A percentile compares a stretch with the other conserved stretches of the same genome.
These are phyloP conservation scores for Eucalyptus marginata DNA, from an alignment of 345 rosid species.

Conservation along the genomic window DNA sequence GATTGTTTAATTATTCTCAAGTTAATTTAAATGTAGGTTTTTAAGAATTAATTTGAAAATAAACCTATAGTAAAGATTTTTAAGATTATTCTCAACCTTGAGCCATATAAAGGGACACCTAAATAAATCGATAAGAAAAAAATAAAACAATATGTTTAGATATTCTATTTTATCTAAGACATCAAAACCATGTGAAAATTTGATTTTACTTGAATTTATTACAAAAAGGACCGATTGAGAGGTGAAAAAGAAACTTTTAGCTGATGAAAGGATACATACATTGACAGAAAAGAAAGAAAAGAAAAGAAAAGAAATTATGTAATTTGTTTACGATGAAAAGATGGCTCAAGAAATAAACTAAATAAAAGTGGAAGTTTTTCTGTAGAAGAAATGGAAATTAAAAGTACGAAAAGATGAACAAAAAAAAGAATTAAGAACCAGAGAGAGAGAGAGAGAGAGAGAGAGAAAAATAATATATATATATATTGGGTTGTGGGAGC, in stretches of 20 bases:
- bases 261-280: not conserved
- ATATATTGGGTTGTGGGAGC: not conserved
- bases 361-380: not conserved
- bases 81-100: too few relatives aligned
- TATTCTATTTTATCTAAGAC: not conserved
- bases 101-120: not conserved
- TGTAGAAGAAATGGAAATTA: not conserved
- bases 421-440: not conserved
- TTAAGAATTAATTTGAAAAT: not conserved
- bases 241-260: not conserved
- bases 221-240: not conserved
- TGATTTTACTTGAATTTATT: not conserved
- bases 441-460: not conserved
- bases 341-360: not conserved
- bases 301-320: not conserved
- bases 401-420: not conserved
- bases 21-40: too few relatives aligned
- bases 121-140: too few relatives aligned
- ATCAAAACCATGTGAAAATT: not conserved
- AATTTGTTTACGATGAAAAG: not conserved
- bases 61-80: not conserved
- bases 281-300: not conserved
- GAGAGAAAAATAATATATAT: not conserved
- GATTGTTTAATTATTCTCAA: not conserved
- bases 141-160: too few relatives aligned